These are phyloP conservation scores for Endothia cerciana DNA, from an alignment of 2,329 filamentous ascomycete species.

Conservation along the genomic window DNA sequence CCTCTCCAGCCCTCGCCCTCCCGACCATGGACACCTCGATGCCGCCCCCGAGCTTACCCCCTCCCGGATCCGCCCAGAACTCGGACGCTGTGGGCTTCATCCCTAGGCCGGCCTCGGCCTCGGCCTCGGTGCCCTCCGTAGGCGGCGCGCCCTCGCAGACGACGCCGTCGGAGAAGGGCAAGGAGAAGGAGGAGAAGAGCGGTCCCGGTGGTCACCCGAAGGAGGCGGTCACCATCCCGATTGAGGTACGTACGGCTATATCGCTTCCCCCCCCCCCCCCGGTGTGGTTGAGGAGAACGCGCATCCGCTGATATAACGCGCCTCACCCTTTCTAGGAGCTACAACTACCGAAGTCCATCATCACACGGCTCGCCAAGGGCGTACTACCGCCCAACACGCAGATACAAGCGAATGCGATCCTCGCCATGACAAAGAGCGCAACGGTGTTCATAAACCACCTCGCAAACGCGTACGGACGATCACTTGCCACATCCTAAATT, in stretches of 20 bases:
- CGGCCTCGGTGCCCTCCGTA: constrained; percentile 26
- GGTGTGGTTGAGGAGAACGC: neutral
- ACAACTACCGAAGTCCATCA: constrained; percentile 78
- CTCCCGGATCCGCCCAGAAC: constrained; percentile 29
- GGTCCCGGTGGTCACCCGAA: constrained; percentile 36
- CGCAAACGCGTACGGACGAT: constrained; percentile 66
- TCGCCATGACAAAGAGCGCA: constrained; percentile 79
- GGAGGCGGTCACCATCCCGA: constrained; percentile 55
- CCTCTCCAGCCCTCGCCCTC: constrained; percentile 33
- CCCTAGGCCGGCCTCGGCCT: constrained; percentile 34
- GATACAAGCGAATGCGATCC: constrained; percentile 79
- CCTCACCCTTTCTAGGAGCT: constrained; percentile 60
- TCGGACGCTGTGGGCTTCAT: constrained; percentile 28
- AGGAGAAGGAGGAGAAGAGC: constrained; percentile 42
- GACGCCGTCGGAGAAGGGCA: constrained; percentile 33
- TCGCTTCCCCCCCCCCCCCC: neutral
- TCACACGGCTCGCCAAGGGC: constrained; percentile 78
- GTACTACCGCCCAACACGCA: constrained; percentile 80
- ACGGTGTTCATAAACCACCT: constrained; percentile 85
- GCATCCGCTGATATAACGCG: constrained; percentile 6
- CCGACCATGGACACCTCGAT: constrained; percentile 32
- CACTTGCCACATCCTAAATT: neutral
- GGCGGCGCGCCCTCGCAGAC: constrained; percentile 24
- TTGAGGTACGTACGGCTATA: constrained; percentile 51
- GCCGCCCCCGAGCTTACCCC: constrained; percentile 30